Percentiles rank a stretch among this genome's conserved stretches.
Conservation (phyloP, 306 rosid species). For the Fragaria iinumae region DNA sequence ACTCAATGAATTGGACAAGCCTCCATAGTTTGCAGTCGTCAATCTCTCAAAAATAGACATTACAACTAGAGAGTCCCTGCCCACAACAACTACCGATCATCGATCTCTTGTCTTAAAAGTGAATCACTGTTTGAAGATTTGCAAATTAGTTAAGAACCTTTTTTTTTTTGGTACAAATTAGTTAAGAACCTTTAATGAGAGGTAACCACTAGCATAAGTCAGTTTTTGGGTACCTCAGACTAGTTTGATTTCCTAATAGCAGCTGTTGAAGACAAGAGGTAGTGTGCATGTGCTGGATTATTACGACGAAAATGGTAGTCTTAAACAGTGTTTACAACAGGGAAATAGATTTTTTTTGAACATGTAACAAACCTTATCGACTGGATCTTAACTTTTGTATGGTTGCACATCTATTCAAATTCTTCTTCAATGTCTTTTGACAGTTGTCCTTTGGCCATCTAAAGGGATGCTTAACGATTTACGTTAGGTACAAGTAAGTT, state of each 20-base stretch:
- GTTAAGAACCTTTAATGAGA: background rate
- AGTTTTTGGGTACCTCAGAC: background rate
- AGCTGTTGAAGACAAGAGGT: background rate
- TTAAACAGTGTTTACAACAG: background rate
- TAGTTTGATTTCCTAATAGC: background rate
- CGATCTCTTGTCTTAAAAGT: background rate
- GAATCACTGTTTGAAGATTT: background rate
- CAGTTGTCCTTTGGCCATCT: background rate
- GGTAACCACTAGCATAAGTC: background rate
- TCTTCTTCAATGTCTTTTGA: background rate
- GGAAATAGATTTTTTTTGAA: background rate
- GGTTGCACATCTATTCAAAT: background rate
- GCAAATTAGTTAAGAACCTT: background rate
- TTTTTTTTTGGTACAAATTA: background rate
- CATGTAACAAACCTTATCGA: background rate
- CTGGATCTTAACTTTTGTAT: background rate
- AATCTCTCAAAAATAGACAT: background rate
- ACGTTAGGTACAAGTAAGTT: background rate
- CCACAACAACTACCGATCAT: background rate
- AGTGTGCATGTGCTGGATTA: background rate
- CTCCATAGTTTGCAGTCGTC: background rate
- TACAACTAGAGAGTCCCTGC: background rate
- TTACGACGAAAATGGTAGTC: background rate
- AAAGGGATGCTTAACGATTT: background rate
- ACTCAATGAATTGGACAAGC: background rate